Base-by-base conservation (phyloP, 169 alveolate species). In the Pseudocohnilembus persalinus region DNA sequence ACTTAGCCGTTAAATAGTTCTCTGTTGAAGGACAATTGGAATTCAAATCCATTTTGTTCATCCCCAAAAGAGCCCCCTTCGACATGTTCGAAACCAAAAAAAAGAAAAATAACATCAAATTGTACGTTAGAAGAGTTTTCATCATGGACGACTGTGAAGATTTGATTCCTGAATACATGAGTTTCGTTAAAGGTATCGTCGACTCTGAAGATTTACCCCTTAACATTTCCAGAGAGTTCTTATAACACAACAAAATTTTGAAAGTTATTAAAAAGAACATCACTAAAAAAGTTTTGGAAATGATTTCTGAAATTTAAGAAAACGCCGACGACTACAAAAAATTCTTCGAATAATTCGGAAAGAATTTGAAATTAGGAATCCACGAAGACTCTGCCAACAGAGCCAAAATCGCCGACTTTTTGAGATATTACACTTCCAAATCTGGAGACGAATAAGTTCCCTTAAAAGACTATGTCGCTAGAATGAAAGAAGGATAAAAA, bases 121-220 rank as follows among this genome's bases (percentile, higher is more conserved):
- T 99, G 82, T 99, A 99, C 92, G 99, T 99, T 79, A 94, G 99
- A 77, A 96, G 99, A 85, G 99, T 99, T 82, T 99, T 99, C 97
- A 99, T 99, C 93, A 99, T 98, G 99, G 99, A 98, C 95, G 99
- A 99, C 95, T 99, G 99, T 93, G 99, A 98, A 89, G 99, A 99
- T 87, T 92, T 99, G 84, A 98, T 99, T 93, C 99, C 99, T 25
- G 99, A 98, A 94, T 99, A 99, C 99, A 97, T 99, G 30, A 96
- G 98, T 90, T 98, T 99, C 95, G 98, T 98, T 74, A 99, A 98
- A 97, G 99, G 99, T 79, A 99, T 99, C 27, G 99, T 99, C 81
- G 99, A 99, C 88, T 97, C 99, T 31, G 99, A 99, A 90, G 99
- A 99, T 88, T 92, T 99, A 63, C 99, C 99, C n/a, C 97, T 98